Percentiles rank a stretch among this genome's conserved stretches.
These are phyloP conservation scores for Neophaeococcomyces mojaviensis DNA, from an alignment of 2,329 filamentous ascomycete genomes.

Conservation along the genomic window DNA sequence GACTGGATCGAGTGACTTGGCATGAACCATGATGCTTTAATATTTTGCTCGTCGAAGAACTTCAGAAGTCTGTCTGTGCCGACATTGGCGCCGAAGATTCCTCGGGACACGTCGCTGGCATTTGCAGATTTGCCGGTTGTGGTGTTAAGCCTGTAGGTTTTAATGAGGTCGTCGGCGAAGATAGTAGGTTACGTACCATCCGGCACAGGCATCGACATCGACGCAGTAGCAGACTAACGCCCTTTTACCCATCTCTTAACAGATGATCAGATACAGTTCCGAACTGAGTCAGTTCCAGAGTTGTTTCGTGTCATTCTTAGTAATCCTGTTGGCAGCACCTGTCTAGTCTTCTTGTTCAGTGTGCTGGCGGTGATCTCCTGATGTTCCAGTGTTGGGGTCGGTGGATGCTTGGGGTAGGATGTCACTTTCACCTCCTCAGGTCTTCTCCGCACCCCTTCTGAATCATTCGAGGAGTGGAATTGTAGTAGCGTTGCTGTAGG, in stretches of 20 bases:
- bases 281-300: too few species aligned
- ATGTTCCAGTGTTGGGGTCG: too few species aligned
- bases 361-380: too few species aligned
- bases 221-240: conserved; percentile 17
- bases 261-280: conserved; percentile 1
- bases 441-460: too few species aligned
- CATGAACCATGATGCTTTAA: conserved; percentile 52
- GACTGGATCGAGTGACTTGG: conserved; percentile 52
- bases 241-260: conserved; percentile 14
- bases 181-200: conserved; percentile 7
- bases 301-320: too few species aligned
- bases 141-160: conserved; percentile 31
- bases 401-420: too few species aligned
- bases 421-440: too few species aligned
- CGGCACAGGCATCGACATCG: conserved; percentile 18
- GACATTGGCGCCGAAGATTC: conserved; percentile 23
- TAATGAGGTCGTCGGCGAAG: not conserved
- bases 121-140: conserved; percentile 30
- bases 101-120: conserved; percentile 24
- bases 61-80: conserved; percentile 29
- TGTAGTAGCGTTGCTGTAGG: too few species aligned
- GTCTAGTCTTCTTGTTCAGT: too few species aligned
- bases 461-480: too few species aligned
- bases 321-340: too few species aligned
- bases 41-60: conserved; percentile 35